Conservation (phyloP, 1,139 yeast species). For the Kodamaea ohmeri region DNA sequence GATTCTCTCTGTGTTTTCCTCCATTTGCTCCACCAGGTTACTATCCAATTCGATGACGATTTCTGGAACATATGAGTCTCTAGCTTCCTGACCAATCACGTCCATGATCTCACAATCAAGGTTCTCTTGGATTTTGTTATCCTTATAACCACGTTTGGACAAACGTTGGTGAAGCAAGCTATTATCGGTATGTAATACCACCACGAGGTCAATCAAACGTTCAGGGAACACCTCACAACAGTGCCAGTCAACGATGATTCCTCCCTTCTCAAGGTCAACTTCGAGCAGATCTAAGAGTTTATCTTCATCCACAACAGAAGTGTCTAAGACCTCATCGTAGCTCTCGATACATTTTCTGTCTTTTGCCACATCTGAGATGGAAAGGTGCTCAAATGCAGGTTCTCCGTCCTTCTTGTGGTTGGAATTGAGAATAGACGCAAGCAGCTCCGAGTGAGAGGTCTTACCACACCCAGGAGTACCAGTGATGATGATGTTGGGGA, state of each 20-base stretch:
- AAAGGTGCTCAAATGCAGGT: conserved; percentile 50
- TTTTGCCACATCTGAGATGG: conserved; percentile 81
- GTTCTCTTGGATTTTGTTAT: conserved; percentile 82
- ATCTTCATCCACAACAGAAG: conserved; percentile 91
- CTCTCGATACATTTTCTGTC: conserved; percentile 76
- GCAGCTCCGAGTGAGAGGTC: conserved; percentile 72
- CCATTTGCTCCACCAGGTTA: conserved; percentile 72
- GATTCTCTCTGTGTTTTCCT: conserved; percentile 73
- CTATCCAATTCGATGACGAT: conserved; percentile 79
- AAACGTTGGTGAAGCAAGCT: conserved; percentile 71
- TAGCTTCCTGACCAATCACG: conserved; percentile 81
- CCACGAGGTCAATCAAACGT: conserved; percentile 84
- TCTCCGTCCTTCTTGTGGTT: conserved; percentile 27
- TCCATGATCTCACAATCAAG: conserved; percentile 97
- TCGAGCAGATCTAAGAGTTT: conserved; percentile 78
- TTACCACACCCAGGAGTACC: conserved; percentile 99
- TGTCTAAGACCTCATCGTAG: conserved; percentile 79
- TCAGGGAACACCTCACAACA: conserved; percentile 96
- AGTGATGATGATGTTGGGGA: conserved; percentile 84
- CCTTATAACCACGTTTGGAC: conserved; percentile 68
- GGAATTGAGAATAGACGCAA: conserved; percentile 46
- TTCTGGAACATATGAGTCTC: conserved; percentile 73
- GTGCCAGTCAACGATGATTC: conserved; percentile 91
- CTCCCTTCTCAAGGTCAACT: conserved; percentile 78
- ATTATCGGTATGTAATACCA: conserved; percentile 80